phyloP scores from a whole-genome alignment of 208 protist species.

The Ichthyophonus hoferi region DNA sequence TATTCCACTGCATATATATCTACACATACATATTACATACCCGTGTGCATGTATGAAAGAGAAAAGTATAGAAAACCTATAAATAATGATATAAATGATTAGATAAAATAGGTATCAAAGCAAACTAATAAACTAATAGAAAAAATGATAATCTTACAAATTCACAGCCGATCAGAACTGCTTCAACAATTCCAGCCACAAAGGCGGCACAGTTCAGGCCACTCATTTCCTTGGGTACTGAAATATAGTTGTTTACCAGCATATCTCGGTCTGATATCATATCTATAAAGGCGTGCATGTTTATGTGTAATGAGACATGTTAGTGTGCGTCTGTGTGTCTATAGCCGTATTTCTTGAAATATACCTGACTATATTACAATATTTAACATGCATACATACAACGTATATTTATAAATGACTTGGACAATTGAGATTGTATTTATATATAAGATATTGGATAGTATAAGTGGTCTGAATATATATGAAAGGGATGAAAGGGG shows the following conservation, averaged over 20 bases:
- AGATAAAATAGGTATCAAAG: not conserved
- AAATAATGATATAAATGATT: not conserved
- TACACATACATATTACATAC: not conserved
- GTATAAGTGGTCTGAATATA: no score
- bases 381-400: no score
- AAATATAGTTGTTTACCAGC: slow-evolving; percentile 65
- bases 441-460: no score
- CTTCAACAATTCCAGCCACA: slow-evolving; percentile 65
- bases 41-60: not conserved
- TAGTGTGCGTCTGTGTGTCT: not conserved
- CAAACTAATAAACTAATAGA: not conserved
- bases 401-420: no score
- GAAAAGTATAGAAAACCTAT: not conserved
- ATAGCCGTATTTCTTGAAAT: no score
- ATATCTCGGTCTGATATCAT: slow-evolving; percentile 64
- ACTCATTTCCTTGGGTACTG: slow-evolving; percentile 52
- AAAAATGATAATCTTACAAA: slow-evolving; percentile 64
- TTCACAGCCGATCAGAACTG: slow-evolving; percentile 60
- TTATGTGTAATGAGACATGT: no score
- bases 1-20: not conserved
- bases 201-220: slow-evolving; percentile 67
- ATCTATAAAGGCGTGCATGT: slow-evolving; percentile 27
- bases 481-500: not conserved
- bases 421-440: no score
- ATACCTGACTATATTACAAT: no score